These are phyloP conservation scores for Exserohilum turcica DNA, from an alignment of 2,329 filamentous ascomycete species.

Conservation along the genomic window DNA sequence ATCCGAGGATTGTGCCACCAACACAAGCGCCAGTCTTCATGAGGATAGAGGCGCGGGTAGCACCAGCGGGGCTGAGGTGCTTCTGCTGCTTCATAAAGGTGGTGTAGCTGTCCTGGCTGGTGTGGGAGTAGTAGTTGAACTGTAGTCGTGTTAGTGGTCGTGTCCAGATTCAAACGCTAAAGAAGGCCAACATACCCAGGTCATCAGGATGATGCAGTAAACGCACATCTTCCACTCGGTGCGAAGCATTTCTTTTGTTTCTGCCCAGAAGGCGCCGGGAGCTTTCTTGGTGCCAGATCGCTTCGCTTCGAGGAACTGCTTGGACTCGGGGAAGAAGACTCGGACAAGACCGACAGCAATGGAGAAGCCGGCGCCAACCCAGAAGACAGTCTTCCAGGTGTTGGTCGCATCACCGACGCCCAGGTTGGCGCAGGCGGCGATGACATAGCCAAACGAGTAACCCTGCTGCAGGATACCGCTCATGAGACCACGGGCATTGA, in stretches of 20 bases:
- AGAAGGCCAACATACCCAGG: slow-evolving; percentile 54
- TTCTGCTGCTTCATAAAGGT: slow-evolving; percentile 79
- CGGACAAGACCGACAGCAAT: slow-evolving; percentile 71
- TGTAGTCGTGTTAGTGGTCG: slow-evolving; percentile 48
- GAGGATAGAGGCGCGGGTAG: slow-evolving; percentile 76
- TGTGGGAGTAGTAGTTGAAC: slow-evolving; percentile 70
- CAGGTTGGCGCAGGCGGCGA: slow-evolving; percentile 76
- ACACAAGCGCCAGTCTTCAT: slow-evolving; percentile 81
- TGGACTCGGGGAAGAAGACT: slow-evolving; percentile 72
- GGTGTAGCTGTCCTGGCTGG: slow-evolving; percentile 79
- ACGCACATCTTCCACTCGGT: slow-evolving; percentile 77
- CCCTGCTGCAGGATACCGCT: slow-evolving; percentile 83
- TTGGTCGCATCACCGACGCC: slow-evolving; percentile 68
- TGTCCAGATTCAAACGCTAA: not conserved
- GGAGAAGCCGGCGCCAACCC: slow-evolving; percentile 70
- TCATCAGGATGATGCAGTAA: slow-evolving; percentile 80
- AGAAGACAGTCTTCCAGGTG: slow-evolving; percentile 77
- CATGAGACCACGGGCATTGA: slow-evolving; percentile 75
- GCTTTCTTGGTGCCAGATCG: slow-evolving; percentile 60
- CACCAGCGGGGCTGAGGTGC: slow-evolving; percentile 65
- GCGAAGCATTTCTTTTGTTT: slow-evolving; percentile 69
- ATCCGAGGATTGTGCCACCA: slow-evolving; percentile 74
- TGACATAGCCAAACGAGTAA: slow-evolving; percentile 78
- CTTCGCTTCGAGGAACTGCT: slow-evolving; percentile 74
- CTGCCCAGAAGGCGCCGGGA: slow-evolving; percentile 66